phyloP scores from a whole-genome alignment of 2,329 filamentous ascomycete genomes.

The Exophiala sp. region DNA sequence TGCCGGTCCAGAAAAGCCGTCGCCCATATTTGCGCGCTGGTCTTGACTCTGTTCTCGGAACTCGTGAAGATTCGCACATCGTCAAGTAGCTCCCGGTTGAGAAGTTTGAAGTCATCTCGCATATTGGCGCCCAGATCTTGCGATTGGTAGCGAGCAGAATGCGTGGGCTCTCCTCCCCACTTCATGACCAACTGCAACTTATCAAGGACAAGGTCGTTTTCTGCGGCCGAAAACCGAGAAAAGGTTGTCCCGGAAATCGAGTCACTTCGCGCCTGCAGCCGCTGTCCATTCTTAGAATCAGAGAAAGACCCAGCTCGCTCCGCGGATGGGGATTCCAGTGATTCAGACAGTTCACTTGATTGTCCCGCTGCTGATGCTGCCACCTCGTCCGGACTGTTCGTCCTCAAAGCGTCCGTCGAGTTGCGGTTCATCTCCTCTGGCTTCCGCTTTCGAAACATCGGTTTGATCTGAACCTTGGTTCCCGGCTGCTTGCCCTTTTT shows the following conservation, averaged over 20 bases:
- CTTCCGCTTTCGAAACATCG: constrained; percentile 91
- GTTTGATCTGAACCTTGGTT: constrained; percentile 98
- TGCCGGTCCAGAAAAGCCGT: constrained; percentile 82
- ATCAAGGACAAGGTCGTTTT: constrained; percentile 87
- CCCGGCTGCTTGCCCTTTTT: constrained; percentile 93
- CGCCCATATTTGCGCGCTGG: constrained; percentile 91
- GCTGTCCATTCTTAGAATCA: constrained; percentile 34
- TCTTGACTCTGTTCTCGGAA: constrained; percentile 88
- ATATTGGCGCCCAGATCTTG: constrained; percentile 94
- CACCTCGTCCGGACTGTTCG: constrained; percentile 1
- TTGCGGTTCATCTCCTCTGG: constrained; percentile 47
- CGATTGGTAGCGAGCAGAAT: constrained; percentile 91
- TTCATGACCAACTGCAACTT: constrained; percentile 98
- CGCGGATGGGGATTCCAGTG: constrained; percentile 4
- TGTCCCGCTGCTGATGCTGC: too few species aligned
- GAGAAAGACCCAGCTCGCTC: constrained; percentile 11
- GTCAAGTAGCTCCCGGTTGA: constrained; percentile 86
- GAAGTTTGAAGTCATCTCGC: constrained; percentile 84
- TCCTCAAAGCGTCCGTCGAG: background rate
- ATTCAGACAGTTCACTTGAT: background rate
- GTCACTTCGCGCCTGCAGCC: constrained; percentile 62
- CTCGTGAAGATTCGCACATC: constrained; percentile 94
- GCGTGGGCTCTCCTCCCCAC: constrained; percentile 96
- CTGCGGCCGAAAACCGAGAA: constrained; percentile 86
- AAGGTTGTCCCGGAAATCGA: constrained; percentile 85